Base-by-base conservation (phyloP, 495 filamentous ascomycete species). In the Daldinia bambusicola region DNA sequence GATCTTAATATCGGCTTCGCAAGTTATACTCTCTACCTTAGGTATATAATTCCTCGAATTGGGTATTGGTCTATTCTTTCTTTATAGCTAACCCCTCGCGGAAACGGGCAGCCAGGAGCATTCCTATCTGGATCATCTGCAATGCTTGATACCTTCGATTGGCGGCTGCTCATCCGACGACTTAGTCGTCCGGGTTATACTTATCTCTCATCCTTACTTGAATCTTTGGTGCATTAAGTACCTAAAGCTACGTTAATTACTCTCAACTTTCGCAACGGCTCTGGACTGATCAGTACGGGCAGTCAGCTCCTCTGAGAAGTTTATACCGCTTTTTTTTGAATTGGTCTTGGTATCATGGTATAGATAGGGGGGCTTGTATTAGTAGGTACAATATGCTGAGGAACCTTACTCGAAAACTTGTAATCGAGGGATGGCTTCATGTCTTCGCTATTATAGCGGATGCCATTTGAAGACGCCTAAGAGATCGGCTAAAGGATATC, bases 261-360 rank as follows among this genome's bases (percentile, higher is more conserved):
- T 90, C 65, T 85, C 86, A 38, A 87, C 88, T 16, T 90, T 85
- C 65, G 87, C 89, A 0, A 76, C 85, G n/a, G 34, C 83, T 87
- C 7, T 90, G 87, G 75, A 72, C 80, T 61, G 80, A 83, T 58
- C 76, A 81, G 4, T 89, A 89, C 56, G 77, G 80, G 26, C 83
- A 88, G 81, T 82, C 83, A 38, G 66, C 71, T 14, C 82, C 83
- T 26, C 67, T 83, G 1, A 81, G 83, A 12, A 84, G 43, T 48
- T 18, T 48, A 18, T 91, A 90, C 77, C 76, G 91, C 22, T 83
- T 83, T 4, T 84, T 90, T 55, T 78, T 85, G 55, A n/a, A 70
- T 90, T 38, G 90, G 89, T 32, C 85, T 86, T 48, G 86, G n/a
- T 31, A 62, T 86, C 26, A 86, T 84, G 10, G 77, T 80, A 0